Conservation (phyloP, 2,329 filamentous ascomycete species). For the Lizonia empirigonia region DNA sequence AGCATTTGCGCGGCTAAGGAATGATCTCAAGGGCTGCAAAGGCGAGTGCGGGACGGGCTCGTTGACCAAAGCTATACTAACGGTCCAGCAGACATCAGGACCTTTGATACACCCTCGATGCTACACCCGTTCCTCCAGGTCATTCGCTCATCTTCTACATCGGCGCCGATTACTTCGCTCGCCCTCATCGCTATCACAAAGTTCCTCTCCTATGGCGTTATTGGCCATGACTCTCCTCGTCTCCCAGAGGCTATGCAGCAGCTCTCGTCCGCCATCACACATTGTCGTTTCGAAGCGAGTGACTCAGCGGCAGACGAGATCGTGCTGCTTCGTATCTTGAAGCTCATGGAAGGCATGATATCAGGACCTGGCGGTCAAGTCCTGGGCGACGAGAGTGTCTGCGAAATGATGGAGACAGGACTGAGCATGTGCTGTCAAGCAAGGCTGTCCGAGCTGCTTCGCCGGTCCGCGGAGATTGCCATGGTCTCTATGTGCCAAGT, state of each 20-base stretch:
- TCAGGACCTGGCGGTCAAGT: conserved; percentile 90
- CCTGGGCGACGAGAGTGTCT: conserved; percentile 96
- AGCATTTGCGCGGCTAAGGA: conserved; percentile 86
- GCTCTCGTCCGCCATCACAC: conserved; percentile 91
- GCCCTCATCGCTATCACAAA: conserved; percentile 93
- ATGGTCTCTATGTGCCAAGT: conserved; percentile 99
- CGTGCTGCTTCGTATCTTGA: conserved; percentile 89
- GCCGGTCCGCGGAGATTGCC: conserved; percentile 89
- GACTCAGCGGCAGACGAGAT: conserved; percentile 95
- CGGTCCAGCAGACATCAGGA: conserved; percentile 70
- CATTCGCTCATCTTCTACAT: conserved; percentile 93
- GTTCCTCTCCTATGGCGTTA: conserved; percentile 93
- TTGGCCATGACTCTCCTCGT: conserved; percentile 81
- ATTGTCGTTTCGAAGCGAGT: conserved; percentile 96
- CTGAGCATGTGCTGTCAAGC: conserved; percentile 96
- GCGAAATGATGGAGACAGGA: conserved; percentile 99
- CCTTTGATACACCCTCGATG: conserved; percentile 86
- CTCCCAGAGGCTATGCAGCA: conserved; percentile 93
- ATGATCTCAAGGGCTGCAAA: conserved; percentile 85
- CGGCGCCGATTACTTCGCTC: conserved; percentile 92
- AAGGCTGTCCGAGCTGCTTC: conserved; percentile 85
- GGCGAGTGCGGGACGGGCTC: conserved; percentile 55
- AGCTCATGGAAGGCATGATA: conserved; percentile 98
- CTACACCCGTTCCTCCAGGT: conserved; percentile 95
- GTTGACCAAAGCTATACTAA: conserved; percentile 27